Base-by-base conservation (phyloP, 2,329 filamentous ascomycete species). In the Microsporum canis region DNA sequence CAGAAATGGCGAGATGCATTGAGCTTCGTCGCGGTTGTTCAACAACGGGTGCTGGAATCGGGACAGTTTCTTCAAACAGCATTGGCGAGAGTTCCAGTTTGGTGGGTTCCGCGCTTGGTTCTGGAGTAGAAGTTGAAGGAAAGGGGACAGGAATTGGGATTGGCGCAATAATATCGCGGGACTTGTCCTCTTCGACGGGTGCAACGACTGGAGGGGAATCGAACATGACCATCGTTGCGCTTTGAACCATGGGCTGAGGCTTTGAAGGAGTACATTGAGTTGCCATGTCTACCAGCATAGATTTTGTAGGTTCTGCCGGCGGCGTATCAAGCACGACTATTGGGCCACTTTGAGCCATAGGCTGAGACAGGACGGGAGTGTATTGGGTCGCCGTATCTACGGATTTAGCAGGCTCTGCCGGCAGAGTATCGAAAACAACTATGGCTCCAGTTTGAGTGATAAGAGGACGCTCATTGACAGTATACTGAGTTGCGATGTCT, bases 21-120 rank as follows among this genome's bases (percentile, higher is more conserved):
- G 39, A 39, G 17, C 61, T 43, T 62, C 73, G 68, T 3, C 75
- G 73, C 58, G 67, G 67, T 6, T 65, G 64, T 47, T 66, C 63
- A 10, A 63, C 55, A 12, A 84, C 63, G 33, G 74, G 72, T 1
- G 84, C 83, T 4, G 65, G 63, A n/a, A 70, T 64, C 38, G 75
- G 77, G 14, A 61, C 47, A 7, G 72, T 76, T 57, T 72, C 70
- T 63, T 75, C 68, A 4, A 66, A 68, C 33, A 68, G 62, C 43
- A 76, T 69, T 3, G 63, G 64, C 2, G 74, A 75, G 6, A 74
- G 59, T 34, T 67, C 66, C 62, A 75, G 61, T 33, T 72, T 63
- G 3, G 65, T 62, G 10, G 65, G 63, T 29, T 63, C 66, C 23
- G 66, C 58, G n/a, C 31, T 8, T 17, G 51, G 51, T 55, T 55